Evolutionary conservation across 805 yeast species (phyloP), one percentile per base, ranked within the genome.

Genomic region (Kluyveromyces wickerhamii): DNA sequence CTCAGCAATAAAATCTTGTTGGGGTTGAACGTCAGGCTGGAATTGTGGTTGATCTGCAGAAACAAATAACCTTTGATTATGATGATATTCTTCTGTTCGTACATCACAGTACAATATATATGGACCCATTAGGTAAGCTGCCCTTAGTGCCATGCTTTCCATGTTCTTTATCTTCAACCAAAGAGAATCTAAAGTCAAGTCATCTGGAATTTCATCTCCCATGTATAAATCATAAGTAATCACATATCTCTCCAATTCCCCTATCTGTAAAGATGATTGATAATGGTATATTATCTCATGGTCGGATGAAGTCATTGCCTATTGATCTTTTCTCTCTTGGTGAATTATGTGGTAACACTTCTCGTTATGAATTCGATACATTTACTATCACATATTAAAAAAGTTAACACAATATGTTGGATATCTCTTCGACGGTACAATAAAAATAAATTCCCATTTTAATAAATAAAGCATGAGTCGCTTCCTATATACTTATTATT

Each of bases 81-180:
- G 75, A 31, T 71, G 66, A 47, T 69, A 83, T 6, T 72, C 78
- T 3, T 54, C 65, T 0, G 76, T 60, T 33, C 75, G 59, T 21
- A 84, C 72, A 55, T 83, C 94, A 25, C 74, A 80, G 49, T 83
- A 83, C 1, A 83, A 47, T n/a, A 76, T 66, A 45, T 71, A 82
- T 0, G 94, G 94, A 0, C 89, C 94, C 38, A 82, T 72, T 12
- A 83, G 53, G 44, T 73, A 78, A 0, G 86, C 88, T 0, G 94
- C 88, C 34, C 89, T 54, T 30, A 46, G 47, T 0, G 60, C 44
- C 14, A 49, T 15, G 7, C 44, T 72, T 45, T 80, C 86, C 3
- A 60, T 64, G 51, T 82, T 82, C 43, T 71, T 71, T n/a, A 82
- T 62, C 40, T 69, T 72, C 15, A 81, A 57, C 69, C 72, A 77